phyloP scores from a whole-genome alignment of 2,329 filamentous ascomycete genomes.

The Teratosphaeria zuluensis region DNA sequence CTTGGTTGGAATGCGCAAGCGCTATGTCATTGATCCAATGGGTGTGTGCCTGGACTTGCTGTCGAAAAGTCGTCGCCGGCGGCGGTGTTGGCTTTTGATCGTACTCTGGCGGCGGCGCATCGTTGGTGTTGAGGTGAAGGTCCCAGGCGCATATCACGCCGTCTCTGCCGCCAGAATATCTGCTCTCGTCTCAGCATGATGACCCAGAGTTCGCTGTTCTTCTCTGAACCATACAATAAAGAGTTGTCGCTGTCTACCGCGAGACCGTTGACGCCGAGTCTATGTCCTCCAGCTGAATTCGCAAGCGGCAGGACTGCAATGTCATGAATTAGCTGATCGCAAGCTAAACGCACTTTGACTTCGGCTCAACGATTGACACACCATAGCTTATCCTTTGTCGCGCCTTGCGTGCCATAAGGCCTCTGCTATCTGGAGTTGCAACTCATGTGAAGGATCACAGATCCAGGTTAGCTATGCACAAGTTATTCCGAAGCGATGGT shows the following conservation, averaged over 20 bases:
- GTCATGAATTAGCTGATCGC: conserved; percentile 1
- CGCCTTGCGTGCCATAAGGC: conserved; percentile 41
- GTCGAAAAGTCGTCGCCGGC: conserved; percentile 45
- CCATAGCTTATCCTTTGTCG: conserved; percentile 46
- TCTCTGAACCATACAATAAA: conserved; percentile 59
- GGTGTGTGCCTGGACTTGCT: conserved; percentile 71
- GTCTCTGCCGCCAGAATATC: conserved; percentile 92
- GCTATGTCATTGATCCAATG: conserved; percentile 95
- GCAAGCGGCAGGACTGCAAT: conserved; percentile 60
- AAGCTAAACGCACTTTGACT: conserved; percentile 2
- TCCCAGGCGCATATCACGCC: conserved; percentile 96
- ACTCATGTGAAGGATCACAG: neutral
- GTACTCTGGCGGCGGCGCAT: conserved; percentile 22
- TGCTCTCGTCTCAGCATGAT: conserved; percentile 31
- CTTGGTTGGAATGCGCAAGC: conserved; percentile 65
- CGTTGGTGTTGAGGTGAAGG: conserved; percentile 57
- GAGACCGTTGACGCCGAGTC: conserved; percentile 89
- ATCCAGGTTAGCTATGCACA: neutral
- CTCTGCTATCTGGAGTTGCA: neutral
- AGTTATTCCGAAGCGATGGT: no score
- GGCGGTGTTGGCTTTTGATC: conserved; percentile 24
- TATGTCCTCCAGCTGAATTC: conserved; percentile 64
- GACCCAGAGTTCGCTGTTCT: neutral
- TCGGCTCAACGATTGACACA: conserved; percentile 19
- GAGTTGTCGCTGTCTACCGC: conserved; percentile 74